phyloP scores from a whole-genome alignment of 345 rosid genomes.

The Linum tenue region DNA sequence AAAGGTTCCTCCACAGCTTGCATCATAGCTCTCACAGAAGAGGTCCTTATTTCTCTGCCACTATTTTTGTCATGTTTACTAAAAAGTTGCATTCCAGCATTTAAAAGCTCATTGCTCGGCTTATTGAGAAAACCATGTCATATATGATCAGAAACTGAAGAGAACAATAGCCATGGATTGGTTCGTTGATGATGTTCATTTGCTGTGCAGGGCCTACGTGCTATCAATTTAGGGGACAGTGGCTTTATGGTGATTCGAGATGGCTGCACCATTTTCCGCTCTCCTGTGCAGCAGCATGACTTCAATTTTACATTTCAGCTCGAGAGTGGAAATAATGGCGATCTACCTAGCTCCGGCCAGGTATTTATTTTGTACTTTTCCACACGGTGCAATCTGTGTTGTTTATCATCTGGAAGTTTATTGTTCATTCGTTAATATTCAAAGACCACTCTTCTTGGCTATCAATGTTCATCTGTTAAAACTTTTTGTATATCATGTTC shows the following conservation, averaged over 20 bases:
- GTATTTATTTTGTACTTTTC: conserved; percentile 27
- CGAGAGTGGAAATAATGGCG: conserved; percentile 71
- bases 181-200: neutral
- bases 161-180: neutral
- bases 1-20: conserved; percentile 95
- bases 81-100: neutral
- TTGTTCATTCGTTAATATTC: neutral
- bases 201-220: conserved; percentile 49
- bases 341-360: conserved; percentile 96
- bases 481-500: neutral
- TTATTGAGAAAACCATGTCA: neutral
- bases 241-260: conserved; percentile 96
- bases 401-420: neutral
- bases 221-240: conserved; percentile 91
- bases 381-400: neutral
- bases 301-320: conserved; percentile 94
- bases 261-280: conserved; percentile 81
- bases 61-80: neutral
- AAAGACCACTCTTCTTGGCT: neutral
- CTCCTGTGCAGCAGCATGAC: conserved; percentile 94
- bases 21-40: conserved; percentile 78
- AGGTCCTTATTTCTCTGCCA: conserved; percentile 27
- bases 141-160: neutral
- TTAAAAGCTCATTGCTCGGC: neutral
- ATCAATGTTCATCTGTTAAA: neutral